These are phyloP conservation scores for Pythium pyrilobum DNA, from an alignment of 352 stramenopile genomes.

Conservation along the genomic window DNA sequence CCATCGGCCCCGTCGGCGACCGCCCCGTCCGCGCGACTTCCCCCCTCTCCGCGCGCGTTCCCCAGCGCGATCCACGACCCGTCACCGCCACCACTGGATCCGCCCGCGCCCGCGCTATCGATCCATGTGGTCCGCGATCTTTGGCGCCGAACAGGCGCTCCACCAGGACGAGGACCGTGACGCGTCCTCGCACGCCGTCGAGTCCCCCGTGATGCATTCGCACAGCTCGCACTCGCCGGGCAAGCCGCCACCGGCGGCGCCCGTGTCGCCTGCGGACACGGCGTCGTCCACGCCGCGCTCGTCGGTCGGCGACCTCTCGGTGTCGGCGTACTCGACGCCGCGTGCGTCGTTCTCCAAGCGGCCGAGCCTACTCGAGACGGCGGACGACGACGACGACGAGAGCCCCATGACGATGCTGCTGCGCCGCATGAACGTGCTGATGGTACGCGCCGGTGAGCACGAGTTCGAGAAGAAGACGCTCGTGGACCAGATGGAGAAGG, in stretches of 20 bases:
- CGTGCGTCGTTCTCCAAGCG: conserved; percentile 9
- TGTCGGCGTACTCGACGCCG: conserved; percentile 2
- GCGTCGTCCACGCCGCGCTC: conserved; percentile 12
- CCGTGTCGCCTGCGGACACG: conserved; percentile 24
- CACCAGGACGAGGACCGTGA: neutral
- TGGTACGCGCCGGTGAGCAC: conserved; percentile 80
- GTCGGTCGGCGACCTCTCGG: conserved; percentile 10
- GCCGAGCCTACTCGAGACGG: conserved; percentile 6
- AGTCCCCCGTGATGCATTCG: neutral
- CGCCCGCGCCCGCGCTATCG: neutral
- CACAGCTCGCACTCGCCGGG: neutral
- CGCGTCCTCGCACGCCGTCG: conserved; percentile 1
- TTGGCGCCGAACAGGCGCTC: conserved; percentile 23
- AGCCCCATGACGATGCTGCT: conserved; percentile 72
- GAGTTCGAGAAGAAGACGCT: conserved; percentile 87
- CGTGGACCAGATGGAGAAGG: conserved; percentile 80
- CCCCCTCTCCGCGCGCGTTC: neutral
- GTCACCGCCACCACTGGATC: neutral
- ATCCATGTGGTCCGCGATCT: conserved; percentile 29
- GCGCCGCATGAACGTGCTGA: conserved; percentile 74
- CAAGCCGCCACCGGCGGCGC: neutral
- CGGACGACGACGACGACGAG: conserved; percentile 29
- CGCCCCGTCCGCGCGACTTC: neutral
- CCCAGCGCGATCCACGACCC: neutral
- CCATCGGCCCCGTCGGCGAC: neutral